Evolutionary conservation across 2,329 filamentous ascomycete genomes (phyloP).

Genomic region (Colletotrichum ledebouriae): DNA sequence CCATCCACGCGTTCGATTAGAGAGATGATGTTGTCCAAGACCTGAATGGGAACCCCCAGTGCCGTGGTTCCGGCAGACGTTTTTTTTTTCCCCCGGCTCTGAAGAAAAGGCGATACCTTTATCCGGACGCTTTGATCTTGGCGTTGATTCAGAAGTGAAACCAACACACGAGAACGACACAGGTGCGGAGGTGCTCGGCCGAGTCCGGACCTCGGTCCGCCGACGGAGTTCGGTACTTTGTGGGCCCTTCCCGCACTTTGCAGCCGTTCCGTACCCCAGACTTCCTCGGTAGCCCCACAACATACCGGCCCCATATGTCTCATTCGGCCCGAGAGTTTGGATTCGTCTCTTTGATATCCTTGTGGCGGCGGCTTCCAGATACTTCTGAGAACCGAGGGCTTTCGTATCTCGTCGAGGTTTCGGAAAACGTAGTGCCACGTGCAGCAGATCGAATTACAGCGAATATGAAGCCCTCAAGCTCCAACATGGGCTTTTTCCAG

Average conservation of each 20-base stretch:
- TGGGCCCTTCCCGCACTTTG: background rate
- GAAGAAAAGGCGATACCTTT: no score
- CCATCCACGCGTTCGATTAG: conserved; percentile 26
- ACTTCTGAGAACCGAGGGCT: background rate
- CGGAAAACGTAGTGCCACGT: background rate
- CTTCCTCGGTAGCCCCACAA: conserved; percentile 23
- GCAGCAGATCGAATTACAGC: background rate
- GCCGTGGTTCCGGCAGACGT: background rate
- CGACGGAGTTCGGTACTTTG: conserved; percentile 10
- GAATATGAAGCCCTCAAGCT: conserved; percentile 59
- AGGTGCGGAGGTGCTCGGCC: background rate
- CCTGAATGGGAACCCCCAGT: background rate
- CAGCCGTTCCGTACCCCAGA: background rate
- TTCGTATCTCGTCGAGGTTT: background rate
- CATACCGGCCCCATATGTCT: conserved; percentile 19
- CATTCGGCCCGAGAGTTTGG: background rate
- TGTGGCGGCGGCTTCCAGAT: no score
- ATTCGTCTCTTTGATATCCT: background rate
- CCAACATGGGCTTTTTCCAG: conserved; percentile 69
- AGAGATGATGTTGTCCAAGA: conserved; percentile 36
- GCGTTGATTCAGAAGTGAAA: background rate
- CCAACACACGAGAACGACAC: background rate
- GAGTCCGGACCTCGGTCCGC: conserved; percentile 7
- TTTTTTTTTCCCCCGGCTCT: no score
- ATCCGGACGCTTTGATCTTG: background rate